Evolutionary conservation across 2,329 filamentous ascomycete species (phyloP).

Genomic region (Boeremia exigua): DNA sequence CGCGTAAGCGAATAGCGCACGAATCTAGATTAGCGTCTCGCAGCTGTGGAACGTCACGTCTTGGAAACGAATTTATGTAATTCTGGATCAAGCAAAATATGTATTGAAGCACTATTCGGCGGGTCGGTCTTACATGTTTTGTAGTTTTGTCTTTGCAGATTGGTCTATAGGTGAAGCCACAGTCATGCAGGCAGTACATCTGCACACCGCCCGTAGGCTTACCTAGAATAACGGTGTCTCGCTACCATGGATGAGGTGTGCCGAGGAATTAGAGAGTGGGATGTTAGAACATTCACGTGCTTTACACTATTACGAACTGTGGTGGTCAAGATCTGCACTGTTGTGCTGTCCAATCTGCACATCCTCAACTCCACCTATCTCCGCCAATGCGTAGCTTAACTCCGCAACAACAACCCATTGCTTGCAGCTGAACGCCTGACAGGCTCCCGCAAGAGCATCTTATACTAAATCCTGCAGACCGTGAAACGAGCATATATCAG

Average conservation of each 20-base stretch:
- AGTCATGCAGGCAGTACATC: conserved; percentile 3
- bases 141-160: not conserved
- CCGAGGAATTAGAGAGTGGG: no score
- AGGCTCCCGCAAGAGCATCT: not conserved
- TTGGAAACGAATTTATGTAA: not conserved
- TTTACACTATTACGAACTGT: no score
- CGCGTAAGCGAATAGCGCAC: not conserved
- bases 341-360: not conserved
- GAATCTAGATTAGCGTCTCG: conserved; percentile 1
- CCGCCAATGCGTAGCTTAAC: not conserved
- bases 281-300: no score
- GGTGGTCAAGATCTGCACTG: not conserved
- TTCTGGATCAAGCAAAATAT: no score
- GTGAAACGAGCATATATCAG: not conserved
- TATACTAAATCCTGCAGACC: not conserved
- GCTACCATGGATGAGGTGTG: no score
- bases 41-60: not conserved
- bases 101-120: no score
- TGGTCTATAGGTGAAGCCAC: not conserved
- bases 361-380: not conserved
- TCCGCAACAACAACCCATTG: not conserved
- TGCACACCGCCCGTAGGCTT: not conserved
- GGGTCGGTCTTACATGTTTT: not conserved
- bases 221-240: not conserved
- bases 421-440: not conserved